Conservation (phyloP, 1,139 yeast genomes). For the Blastobotrys illinoisensis region DNA sequence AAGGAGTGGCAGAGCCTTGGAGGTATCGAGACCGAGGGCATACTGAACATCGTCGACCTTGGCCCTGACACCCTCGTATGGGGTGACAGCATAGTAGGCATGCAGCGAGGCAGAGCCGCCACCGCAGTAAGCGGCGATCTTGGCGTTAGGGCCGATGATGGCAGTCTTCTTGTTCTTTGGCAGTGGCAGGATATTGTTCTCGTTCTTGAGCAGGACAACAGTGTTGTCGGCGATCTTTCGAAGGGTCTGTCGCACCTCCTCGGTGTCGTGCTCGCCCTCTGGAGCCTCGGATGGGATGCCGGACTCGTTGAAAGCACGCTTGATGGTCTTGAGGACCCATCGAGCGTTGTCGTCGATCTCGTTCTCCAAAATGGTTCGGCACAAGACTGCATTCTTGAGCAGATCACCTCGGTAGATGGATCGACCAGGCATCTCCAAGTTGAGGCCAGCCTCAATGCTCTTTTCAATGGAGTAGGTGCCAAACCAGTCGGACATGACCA, state of each 20-base stretch:
- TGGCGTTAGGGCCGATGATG: slow-evolving; percentile 47
- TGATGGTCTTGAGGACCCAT: slow-evolving; percentile 39
- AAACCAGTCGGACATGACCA: slow-evolving; percentile 58
- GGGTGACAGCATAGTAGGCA: slow-evolving; percentile 40
- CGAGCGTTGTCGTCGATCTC: slow-evolving; percentile 42
- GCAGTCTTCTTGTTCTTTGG: slow-evolving; percentile 38
- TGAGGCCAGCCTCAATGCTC: slow-evolving; percentile 51
- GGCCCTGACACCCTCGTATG: slow-evolving; percentile 37
- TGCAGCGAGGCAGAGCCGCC: slow-evolving; percentile 47
- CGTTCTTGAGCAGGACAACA: slow-evolving; percentile 46
- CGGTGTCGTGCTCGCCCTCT: slow-evolving; percentile 36
- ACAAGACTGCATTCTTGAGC: slow-evolving; percentile 23
- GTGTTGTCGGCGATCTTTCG: slow-evolving; percentile 39
- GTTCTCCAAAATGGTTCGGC: slow-evolving; percentile 19
- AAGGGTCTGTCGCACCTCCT: slow-evolving; percentile 40
- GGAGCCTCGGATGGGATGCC: slow-evolving; percentile 39
- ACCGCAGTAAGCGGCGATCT: slow-evolving; percentile 39
- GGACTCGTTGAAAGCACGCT: slow-evolving; percentile 36
- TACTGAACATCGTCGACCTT: slow-evolving; percentile 16
- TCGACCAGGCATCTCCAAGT: slow-evolving; percentile 63
- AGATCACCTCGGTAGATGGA: slow-evolving; percentile 42
- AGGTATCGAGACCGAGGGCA: slow-evolving; percentile 27
- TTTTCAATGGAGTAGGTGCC: slow-evolving; percentile 48
- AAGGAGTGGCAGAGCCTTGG: slow-evolving; percentile 30
- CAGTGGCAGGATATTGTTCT: slow-evolving; percentile 38